Evolutionary conservation across 345 rosid genomes (phyloP).

Genomic region (Arabidopsis arenosa): DNA sequence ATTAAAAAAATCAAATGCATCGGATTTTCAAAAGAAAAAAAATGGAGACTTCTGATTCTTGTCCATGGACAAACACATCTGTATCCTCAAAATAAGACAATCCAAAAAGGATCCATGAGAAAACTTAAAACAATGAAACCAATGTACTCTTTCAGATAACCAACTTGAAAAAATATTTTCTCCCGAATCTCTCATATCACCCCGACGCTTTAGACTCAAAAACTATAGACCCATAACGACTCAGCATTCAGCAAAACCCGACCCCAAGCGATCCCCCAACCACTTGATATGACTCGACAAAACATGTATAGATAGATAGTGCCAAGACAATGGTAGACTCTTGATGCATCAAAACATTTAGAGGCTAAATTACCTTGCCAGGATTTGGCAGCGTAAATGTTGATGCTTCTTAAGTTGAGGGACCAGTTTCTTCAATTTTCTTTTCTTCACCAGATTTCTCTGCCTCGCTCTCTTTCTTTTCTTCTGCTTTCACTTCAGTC

Average conservation of each 20-base stretch:
- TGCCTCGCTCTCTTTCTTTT: slow-evolving; percentile 47
- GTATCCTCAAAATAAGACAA: slow-evolving; percentile 31
- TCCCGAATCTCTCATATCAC: slow-evolving; percentile 4
- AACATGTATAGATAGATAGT: slow-evolving; percentile 34
- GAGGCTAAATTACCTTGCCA: slow-evolving; percentile 36
- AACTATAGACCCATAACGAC: slow-evolving; percentile 40
- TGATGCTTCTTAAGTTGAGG: slow-evolving; percentile 52
- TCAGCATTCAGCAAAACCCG: slow-evolving; percentile 30
- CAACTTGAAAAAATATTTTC: slow-evolving; percentile 24
- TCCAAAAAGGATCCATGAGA: slow-evolving; percentile 20
- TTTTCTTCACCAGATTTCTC: slow-evolving; percentile 49
- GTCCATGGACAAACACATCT: slow-evolving; percentile 35
- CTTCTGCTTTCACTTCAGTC: slow-evolving; percentile 46
- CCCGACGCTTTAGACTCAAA: slow-evolving; percentile 35
- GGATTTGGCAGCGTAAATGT: slow-evolving; percentile 26
- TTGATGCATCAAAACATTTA: slow-evolving; percentile 32
- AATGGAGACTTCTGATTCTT: slow-evolving; percentile 9
- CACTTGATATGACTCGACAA: slow-evolving; percentile 39
- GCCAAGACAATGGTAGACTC: slow-evolving; percentile 37
- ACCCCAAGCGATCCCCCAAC: slow-evolving; percentile 40
- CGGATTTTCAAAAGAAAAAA: background rate
- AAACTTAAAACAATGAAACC: slow-evolving; percentile 26
- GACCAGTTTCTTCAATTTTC: slow-evolving; percentile 56
- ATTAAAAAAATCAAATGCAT: background rate
- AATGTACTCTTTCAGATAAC: slow-evolving; percentile 30